Conservation (phyloP, 2,329 filamentous ascomycete genomes). For the Graphilbum sp. region DNA sequence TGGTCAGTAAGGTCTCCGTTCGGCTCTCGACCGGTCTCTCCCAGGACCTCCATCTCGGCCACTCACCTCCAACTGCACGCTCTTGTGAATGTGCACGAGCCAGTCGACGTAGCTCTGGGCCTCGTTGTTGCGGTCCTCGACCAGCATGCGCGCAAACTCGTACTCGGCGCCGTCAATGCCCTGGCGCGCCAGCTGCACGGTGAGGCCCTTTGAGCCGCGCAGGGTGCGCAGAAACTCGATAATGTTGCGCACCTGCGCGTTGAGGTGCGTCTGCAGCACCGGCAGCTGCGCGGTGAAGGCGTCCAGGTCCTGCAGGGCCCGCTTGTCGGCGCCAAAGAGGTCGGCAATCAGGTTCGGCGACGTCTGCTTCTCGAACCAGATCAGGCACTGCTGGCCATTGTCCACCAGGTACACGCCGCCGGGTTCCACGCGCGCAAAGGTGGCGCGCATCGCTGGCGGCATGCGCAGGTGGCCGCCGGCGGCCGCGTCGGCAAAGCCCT, state of each 20-base stretch:
- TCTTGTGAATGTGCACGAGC: slow-evolving; percentile 87
- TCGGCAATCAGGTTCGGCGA: slow-evolving; percentile 84
- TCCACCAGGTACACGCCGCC: slow-evolving; percentile 91
- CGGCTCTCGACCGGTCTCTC: too few relatives aligned
- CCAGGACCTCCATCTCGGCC: too few relatives aligned
- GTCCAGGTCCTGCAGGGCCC: slow-evolving; percentile 59
- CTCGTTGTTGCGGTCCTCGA: slow-evolving; percentile 95
- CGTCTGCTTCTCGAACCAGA: slow-evolving; percentile 87
- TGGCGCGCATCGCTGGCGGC: slow-evolving; percentile 64
- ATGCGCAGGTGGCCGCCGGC: slow-evolving; percentile 78
- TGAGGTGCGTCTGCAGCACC: slow-evolving; percentile 77
- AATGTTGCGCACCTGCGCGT: slow-evolving; percentile 87
- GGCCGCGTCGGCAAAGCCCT: slow-evolving; percentile 79
- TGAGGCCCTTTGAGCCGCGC: slow-evolving; percentile 74
- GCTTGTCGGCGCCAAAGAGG: slow-evolving; percentile 66
- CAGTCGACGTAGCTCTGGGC: slow-evolving; percentile 97
- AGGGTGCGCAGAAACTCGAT: slow-evolving; percentile 68
- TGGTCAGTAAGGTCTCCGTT: too few relatives aligned
- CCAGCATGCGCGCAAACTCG: slow-evolving; percentile 79
- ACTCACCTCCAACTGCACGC: slow-evolving; percentile 75
- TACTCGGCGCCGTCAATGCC: slow-evolving; percentile 90
- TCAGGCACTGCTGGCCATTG: slow-evolving; percentile 78
- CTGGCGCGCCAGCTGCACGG: slow-evolving; percentile 80
- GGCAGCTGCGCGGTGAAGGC: slow-evolving; percentile 68
- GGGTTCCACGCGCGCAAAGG: slow-evolving; percentile 76